A percentile compares a stretch with the other conserved stretches of the same genome.
These are phyloP conservation scores for Zangia roseola DNA, from an alignment of 768 basidiomycete species.

Conservation along the genomic window DNA sequence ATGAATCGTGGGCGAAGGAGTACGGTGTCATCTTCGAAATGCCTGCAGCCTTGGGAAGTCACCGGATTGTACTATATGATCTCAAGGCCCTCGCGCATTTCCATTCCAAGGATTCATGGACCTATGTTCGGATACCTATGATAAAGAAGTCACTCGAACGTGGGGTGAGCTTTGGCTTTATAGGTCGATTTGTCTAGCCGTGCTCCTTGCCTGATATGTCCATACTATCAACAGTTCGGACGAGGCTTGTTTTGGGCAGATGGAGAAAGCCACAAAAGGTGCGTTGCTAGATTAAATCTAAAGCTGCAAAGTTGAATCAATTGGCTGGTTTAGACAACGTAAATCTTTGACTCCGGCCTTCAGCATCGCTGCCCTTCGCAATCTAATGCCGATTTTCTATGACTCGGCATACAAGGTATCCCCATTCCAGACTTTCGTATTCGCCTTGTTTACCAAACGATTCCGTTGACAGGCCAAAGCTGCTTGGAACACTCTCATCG, in stretches of 20 bases:
- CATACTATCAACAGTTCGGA: conserved; percentile 19
- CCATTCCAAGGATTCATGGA: conserved; percentile 11
- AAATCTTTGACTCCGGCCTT: conserved; percentile 28
- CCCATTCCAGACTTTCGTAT: neutral
- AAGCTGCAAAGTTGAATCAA: neutral
- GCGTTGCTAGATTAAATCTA: neutral
- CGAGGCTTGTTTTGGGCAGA: conserved; percentile 32
- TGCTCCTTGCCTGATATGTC: neutral
- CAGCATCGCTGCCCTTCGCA: conserved; percentile 23
- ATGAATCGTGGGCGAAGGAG: conserved; percentile 20
- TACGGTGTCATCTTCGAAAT: conserved; percentile 16
- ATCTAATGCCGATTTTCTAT: conserved; percentile 23
- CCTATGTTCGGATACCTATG: conserved; percentile 42
- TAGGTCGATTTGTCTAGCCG: too few species aligned
- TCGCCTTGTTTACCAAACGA: neutral
- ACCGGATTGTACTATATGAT: conserved; percentile 33
- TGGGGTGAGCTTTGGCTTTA: neutral
- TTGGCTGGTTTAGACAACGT: conserved; percentile 18
- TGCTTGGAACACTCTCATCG: conserved; percentile 30
- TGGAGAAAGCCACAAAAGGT: conserved; percentile 47
- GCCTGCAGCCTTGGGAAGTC: conserved; percentile 11
- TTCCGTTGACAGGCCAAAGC: conserved; percentile 23
- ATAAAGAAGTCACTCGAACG: conserved; percentile 35
- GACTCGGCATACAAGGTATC: conserved; percentile 29
- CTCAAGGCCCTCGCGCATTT: conserved; percentile 33